Conservation (phyloP, 1,139 yeast genomes). For the Lodderomyces margitis region DNA sequence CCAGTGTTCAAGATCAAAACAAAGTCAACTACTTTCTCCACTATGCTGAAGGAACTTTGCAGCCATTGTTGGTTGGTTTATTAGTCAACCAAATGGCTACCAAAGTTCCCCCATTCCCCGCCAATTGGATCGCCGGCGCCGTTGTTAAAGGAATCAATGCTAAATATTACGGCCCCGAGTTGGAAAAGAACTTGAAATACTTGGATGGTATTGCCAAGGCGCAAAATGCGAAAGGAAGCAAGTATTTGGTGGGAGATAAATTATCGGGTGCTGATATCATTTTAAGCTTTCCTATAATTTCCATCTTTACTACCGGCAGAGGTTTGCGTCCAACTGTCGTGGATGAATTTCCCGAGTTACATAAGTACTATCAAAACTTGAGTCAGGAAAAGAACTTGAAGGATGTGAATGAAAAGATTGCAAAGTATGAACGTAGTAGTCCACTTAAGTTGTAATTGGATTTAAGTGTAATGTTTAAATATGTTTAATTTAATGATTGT, state of each 20-base stretch:
- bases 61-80: slow-evolving; percentile 30
- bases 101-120: slow-evolving; percentile 27
- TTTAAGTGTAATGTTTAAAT: not conserved
- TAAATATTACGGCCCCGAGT: slow-evolving; percentile 26
- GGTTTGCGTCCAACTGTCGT: not conserved
- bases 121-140: slow-evolving; percentile 20
- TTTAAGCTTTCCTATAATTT: slow-evolving; percentile 31
- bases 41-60: slow-evolving; percentile 38
- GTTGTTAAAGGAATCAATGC: slow-evolving; percentile 25
- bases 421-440: not conserved
- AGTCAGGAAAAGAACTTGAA: slow-evolving; percentile 5
- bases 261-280: slow-evolving; percentile 40
- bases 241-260: slow-evolving; percentile 35
- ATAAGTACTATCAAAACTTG: slow-evolving; percentile 24
- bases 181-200: slow-evolving; percentile 24
- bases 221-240: slow-evolving; percentile 22
- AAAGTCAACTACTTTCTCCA: slow-evolving; percentile 34
- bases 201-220: slow-evolving; percentile 29
- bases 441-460: not conserved
- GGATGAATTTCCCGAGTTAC: slow-evolving; percentile 23
- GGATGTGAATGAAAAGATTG: slow-evolving; percentile 2
- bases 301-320: slow-evolving; percentile 17
- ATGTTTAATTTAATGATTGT: no score
- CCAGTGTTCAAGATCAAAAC: slow-evolving; percentile 24
- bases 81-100: slow-evolving; percentile 27